These are phyloP conservation scores for Novymonas esmeraldas DNA, from an alignment of 208 protist species.

Conservation along the genomic window DNA sequence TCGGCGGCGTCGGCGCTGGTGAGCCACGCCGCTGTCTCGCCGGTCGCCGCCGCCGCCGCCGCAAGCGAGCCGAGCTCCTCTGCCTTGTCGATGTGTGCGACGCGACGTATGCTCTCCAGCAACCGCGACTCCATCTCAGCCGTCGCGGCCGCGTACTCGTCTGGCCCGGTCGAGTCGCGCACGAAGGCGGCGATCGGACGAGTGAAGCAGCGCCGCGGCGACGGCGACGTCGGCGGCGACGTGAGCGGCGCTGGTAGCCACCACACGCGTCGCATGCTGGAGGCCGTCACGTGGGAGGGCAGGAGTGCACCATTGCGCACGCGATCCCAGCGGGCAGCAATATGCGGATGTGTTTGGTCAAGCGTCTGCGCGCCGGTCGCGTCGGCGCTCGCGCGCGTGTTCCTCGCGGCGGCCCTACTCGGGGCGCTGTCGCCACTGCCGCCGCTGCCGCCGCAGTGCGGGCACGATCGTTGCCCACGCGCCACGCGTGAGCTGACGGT, in stretches of 20 bases:
- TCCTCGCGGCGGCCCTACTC: too few relatives aligned
- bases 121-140: slow-evolving; percentile 46
- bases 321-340: slow-evolving; percentile 55
- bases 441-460: slow-evolving; percentile 36
- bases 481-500: slow-evolving; percentile 55
- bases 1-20: too few relatives aligned
- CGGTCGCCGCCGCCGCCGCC: neutral
- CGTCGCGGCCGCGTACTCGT: slow-evolving; percentile 48
- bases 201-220: slow-evolving; percentile 31
- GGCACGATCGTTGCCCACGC: slow-evolving; percentile 41
- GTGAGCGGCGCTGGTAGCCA: slow-evolving; percentile 38
- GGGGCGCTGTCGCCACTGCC: neutral
- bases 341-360: slow-evolving; percentile 42
- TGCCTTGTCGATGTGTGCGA: slow-evolving; percentile 49
- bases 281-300: slow-evolving; percentile 47
- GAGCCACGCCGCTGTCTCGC: neutral
- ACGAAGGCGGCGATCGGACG: slow-evolving; percentile 72
- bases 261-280: slow-evolving; percentile 64
- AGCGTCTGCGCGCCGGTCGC: slow-evolving; percentile 23
- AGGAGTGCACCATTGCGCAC: slow-evolving; percentile 53
- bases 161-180: slow-evolving; percentile 32
- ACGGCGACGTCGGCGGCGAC: neutral
- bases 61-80: slow-evolving; percentile 34
- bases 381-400: too few relatives aligned
- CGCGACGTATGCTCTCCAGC: slow-evolving; percentile 43